These are phyloP conservation scores for Xylaria bambusicola DNA, from an alignment of 495 filamentous ascomycete genomes.

Conservation along the genomic window DNA sequence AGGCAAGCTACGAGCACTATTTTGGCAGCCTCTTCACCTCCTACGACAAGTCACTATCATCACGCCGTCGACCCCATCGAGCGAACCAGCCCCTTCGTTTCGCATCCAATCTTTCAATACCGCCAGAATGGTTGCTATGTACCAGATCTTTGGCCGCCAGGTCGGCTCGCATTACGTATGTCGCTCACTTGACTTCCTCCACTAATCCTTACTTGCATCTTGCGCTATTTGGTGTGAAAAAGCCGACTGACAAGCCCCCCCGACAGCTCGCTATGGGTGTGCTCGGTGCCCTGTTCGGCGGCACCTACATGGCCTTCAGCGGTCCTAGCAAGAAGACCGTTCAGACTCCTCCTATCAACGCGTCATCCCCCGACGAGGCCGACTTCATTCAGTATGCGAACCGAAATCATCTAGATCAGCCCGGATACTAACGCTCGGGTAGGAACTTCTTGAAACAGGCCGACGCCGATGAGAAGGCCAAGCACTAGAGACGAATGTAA, in stretches of 20 bases:
- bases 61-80: constrained; percentile 12
- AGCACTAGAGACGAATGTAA: constrained; percentile 51
- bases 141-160: constrained; percentile 84
- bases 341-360: constrained; percentile 78
- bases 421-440: constrained; percentile 33
- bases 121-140: constrained; percentile 82
- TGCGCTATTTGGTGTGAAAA: not conserved
- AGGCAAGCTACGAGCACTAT: constrained; percentile 29
- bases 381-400: constrained; percentile 91
- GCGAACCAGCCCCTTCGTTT: constrained; percentile 32
- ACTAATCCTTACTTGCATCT: no score
- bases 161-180: constrained; percentile 92
- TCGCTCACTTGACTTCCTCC: constrained; percentile 36
- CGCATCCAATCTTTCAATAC: constrained; percentile 40
- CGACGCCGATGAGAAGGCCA: constrained; percentile 66
- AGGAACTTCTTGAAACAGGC: constrained; percentile 81
- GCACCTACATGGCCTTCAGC: constrained; percentile 53
- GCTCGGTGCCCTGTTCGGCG: constrained; percentile 67
- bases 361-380: constrained; percentile 88
- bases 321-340: constrained; percentile 64
- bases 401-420: constrained; percentile 17
- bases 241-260: constrained; percentile 25
- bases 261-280: constrained; percentile 82
- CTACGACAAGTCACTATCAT: constrained; percentile 11
- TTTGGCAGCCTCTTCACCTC: constrained; percentile 28